Percentiles rank a stretch among this genome's conserved stretches.
phyloP scores from a whole-genome alignment of 139 green algal genomes.

The Coelastrella sp. region DNA sequence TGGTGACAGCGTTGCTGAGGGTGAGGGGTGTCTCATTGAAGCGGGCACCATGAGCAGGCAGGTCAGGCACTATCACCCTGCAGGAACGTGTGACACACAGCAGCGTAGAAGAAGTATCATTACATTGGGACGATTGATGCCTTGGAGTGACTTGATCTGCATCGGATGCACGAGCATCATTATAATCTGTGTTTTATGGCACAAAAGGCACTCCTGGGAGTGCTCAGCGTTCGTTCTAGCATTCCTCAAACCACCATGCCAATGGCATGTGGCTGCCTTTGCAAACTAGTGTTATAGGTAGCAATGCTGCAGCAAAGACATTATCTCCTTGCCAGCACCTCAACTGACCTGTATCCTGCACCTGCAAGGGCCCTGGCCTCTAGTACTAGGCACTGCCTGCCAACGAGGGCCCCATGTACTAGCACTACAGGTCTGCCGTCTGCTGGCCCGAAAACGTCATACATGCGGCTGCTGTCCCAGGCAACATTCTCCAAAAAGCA shows the following conservation, averaged over 20 bases:
- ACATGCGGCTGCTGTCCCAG: constrained; percentile 27
- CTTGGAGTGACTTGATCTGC: not conserved
- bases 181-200: too few species aligned
- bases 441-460: constrained; percentile 39
- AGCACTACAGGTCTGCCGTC: constrained; percentile 37
- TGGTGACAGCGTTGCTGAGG: not conserved
- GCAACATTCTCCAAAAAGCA: constrained; percentile 43
- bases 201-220: too few species aligned
- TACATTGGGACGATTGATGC: not conserved
- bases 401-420: constrained; percentile 41
- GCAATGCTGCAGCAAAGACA: not conserved
- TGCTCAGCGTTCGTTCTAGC: not conserved
- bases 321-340: too few species aligned
- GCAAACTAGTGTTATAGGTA: not conserved
- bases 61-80: constrained; percentile 44
- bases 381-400: constrained; percentile 28
- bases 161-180: too few species aligned
- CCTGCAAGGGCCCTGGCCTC: constrained; percentile 39
- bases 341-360: constrained; percentile 25
- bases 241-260: not conserved
- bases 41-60: constrained; percentile 41
- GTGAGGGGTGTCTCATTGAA: constrained; percentile 27
- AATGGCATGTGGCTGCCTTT: not conserved
- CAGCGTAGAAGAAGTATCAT: not conserved
- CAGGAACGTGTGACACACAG: not conserved